These are phyloP conservation scores for Ustilago xerochloae DNA, from an alignment of 1,284 basidiomycete species.

Conservation along the genomic window DNA sequence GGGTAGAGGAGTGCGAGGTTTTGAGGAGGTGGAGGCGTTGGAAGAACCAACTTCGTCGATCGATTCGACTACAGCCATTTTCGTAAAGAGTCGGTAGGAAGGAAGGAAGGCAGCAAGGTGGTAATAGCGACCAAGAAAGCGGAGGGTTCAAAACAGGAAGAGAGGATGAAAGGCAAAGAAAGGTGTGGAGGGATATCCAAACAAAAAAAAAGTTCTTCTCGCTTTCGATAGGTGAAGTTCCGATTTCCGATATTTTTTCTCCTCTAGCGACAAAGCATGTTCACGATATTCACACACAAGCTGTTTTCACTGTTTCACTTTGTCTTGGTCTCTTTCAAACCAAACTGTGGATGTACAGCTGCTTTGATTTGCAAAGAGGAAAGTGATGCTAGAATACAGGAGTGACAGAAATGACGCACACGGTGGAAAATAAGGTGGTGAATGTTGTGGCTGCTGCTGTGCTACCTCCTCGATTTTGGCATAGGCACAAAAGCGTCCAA, in stretches of 20 bases:
- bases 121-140: no score
- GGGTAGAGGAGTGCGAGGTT: slow-evolving; percentile 2
- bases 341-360: no score
- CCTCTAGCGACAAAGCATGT: no score
- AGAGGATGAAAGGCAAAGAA: neutral
- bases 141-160: neutral
- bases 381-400: neutral
- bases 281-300: no score
- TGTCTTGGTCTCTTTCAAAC: no score
- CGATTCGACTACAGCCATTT: slow-evolving; percentile 27
- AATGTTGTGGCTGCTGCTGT: no score
- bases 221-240: neutral
- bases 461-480: slow-evolving; percentile 22
- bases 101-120: neutral
- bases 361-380: no score
- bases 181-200: neutral
- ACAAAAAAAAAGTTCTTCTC: neutral
- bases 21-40: neutral
- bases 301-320: no score
- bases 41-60: neutral
- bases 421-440: neutral
- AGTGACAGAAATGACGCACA: no score
- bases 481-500: slow-evolving; percentile 50
- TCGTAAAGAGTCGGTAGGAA: neutral
- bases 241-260: slow-evolving; percentile 8